These are phyloP conservation scores for Pyrrhoderma lamaoense DNA, from an alignment of 1,284 basidiomycete species.

Conservation along the genomic window DNA sequence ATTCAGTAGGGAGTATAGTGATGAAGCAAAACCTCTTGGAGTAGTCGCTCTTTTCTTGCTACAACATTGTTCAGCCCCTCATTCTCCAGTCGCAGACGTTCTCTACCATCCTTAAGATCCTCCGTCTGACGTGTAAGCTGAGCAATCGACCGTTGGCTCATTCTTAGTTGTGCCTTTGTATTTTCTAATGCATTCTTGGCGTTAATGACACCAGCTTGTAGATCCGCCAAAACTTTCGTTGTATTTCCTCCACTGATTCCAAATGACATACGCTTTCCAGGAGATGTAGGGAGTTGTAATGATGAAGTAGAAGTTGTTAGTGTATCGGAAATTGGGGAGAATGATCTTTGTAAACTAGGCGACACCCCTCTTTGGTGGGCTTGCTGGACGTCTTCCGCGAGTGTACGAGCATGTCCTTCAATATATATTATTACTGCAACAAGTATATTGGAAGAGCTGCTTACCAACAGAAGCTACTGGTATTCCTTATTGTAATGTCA, in stretches of 20 bases:
- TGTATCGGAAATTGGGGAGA: constrained; percentile 25
- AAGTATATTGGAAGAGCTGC: constrained; percentile 19
- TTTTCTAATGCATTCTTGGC: constrained; percentile 76
- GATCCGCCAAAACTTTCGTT: constrained; percentile 75
- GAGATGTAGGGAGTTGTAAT: constrained; percentile 26
- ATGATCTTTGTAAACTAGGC: constrained; percentile 14
- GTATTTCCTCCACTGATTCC: constrained; percentile 60
- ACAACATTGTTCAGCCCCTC: constrained; percentile 82
- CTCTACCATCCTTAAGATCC: constrained; percentile 78
- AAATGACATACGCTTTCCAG: constrained; percentile 51
- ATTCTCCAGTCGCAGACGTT: constrained; percentile 74
- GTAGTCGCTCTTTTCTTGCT: constrained; percentile 73
- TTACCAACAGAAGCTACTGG: constrained; percentile 72
- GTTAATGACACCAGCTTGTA: constrained; percentile 74
- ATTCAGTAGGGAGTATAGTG: background rate
- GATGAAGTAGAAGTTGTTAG: constrained; percentile 24
- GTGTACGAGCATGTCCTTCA: constrained; percentile 69
- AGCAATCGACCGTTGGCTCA: constrained; percentile 73
- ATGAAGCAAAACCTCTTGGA: constrained; percentile 57
- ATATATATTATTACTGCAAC: constrained; percentile 18
- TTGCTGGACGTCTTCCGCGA: constrained; percentile 58
- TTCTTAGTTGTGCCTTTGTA: constrained; percentile 67
- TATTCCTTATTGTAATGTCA: constrained; percentile 48
- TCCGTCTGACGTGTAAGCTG: constrained; percentile 76
- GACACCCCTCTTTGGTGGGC: constrained; percentile 28